These are phyloP conservation scores for Incumbomyces delicatus DNA, from an alignment of 2,329 filamentous ascomycete genomes.

Conservation along the genomic window DNA sequence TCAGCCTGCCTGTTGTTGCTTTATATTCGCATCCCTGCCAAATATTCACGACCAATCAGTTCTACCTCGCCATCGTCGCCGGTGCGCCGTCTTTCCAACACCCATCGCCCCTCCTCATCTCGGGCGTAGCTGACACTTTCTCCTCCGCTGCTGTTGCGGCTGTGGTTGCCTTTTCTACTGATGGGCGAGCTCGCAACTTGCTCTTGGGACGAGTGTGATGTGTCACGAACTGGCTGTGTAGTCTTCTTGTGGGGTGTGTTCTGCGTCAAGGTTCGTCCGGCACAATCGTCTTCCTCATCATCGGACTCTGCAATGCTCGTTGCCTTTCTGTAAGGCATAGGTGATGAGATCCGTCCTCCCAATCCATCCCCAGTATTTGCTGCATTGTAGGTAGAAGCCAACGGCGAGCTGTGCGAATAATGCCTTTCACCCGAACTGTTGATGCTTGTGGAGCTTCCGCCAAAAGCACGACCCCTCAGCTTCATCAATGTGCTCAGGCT, in stretches of 20 bases:
- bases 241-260: slow-evolving; percentile 19
- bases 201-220: slow-evolving; percentile 14
- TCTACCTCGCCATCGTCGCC: slow-evolving; percentile 27
- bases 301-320: slow-evolving; percentile 19
- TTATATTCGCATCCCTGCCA: slow-evolving; percentile 22
- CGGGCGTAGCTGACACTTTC: slow-evolving; percentile 29
- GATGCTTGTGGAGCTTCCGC: slow-evolving; percentile 67
- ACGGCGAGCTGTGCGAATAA: slow-evolving; percentile 28
- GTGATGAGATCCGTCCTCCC: slow-evolving; percentile 10
- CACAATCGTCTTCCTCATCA: slow-evolving; percentile 21
- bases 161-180: slow-evolving; percentile 21
- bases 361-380: slow-evolving; percentile 6
- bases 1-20: neutral
- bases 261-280: slow-evolving; percentile 19
- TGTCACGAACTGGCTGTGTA: slow-evolving; percentile 6
- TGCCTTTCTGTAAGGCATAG: slow-evolving; percentile 10
- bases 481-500: slow-evolving; percentile 62
- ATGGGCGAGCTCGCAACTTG: slow-evolving; percentile 11
- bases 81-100: slow-evolving; percentile 27
- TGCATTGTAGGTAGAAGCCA: slow-evolving; percentile 24
- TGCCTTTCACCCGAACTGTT: slow-evolving; percentile 39
- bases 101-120: slow-evolving; percentile 27
- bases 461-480: slow-evolving; percentile 66
- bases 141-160: slow-evolving; percentile 26
- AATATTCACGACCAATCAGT: slow-evolving; percentile 25